A percentile compares a stretch with the other conserved stretches of the same genome.
phyloP scores from a whole-genome alignment of 257 asterid genomes.

The Leptodermis oblonga region DNA sequence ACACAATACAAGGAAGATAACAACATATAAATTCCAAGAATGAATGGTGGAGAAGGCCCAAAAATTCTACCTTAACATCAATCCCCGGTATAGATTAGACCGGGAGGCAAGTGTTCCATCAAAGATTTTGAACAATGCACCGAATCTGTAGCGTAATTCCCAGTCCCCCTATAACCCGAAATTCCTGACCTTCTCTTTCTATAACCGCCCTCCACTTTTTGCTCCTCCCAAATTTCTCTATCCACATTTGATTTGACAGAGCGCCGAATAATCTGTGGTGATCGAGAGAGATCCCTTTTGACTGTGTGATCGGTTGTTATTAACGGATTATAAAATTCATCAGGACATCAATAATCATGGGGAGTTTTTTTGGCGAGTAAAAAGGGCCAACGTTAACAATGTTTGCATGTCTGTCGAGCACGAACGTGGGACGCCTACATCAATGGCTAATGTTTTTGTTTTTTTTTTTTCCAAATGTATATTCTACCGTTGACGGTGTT shows the following conservation, averaged over 20 bases:
- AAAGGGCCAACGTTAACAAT: neutral
- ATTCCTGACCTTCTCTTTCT: constrained; percentile 38
- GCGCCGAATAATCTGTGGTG: neutral
- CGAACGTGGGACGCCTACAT: neutral
- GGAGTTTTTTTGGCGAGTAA: neutral
- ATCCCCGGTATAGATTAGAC: constrained; percentile 49
- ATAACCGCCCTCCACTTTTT: constrained; percentile 29
- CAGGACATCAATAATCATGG: constrained; percentile 7
- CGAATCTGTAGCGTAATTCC: constrained; percentile 49
- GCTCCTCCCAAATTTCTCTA: constrained; percentile 6
- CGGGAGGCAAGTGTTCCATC: constrained; percentile 55
- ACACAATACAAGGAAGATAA: neutral
- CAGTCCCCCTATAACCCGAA: constrained; percentile 29
- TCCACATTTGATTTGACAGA: neutral
- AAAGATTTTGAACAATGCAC: constrained; percentile 47
- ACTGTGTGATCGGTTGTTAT: too few relatives aligned
- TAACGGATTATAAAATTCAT: too few relatives aligned
- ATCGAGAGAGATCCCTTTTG: neutral
- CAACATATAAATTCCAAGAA: neutral
- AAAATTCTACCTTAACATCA: constrained; percentile 55
- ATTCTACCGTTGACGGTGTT: neutral
- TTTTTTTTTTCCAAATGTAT: neutral
- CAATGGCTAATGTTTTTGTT: neutral
- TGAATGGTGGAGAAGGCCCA: neutral
- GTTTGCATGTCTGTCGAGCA: constrained; percentile 6